Percentiles rank a stretch among this genome's conserved stretches.
Conservation (phyloP, 495 filamentous ascomycete species). For the Sabuloglossum arenarium region DNA sequence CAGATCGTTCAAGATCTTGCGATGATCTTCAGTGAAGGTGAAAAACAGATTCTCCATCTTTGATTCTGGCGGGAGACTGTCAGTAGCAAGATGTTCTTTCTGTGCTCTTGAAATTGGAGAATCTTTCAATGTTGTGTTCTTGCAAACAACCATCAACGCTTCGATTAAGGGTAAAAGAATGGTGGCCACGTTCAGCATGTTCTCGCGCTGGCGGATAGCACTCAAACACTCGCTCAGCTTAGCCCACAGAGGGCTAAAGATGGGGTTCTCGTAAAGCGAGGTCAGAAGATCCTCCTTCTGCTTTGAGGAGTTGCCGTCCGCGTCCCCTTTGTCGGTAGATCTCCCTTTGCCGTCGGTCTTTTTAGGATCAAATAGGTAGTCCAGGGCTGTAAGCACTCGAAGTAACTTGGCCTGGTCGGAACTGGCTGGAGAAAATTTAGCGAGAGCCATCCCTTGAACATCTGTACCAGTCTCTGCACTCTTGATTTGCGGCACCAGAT, state of each 20-base stretch:
- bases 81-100: constrained; percentile 45
- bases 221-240: constrained; percentile 83
- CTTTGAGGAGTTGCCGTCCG: constrained; percentile 26
- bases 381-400: constrained; percentile 81
- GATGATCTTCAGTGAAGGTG: constrained; percentile 93
- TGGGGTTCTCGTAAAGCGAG: constrained; percentile 71
- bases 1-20: constrained; percentile 94
- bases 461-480: constrained; percentile 76
- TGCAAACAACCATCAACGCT: constrained; percentile 96
- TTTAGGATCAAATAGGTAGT: constrained; percentile 77
- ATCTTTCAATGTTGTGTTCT: constrained; percentile 72
- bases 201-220: constrained; percentile 74
- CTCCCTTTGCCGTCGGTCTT: constrained; percentile 32
- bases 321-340: constrained; percentile 36
- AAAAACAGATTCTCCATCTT: constrained; percentile 87
- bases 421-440: constrained; percentile 86
- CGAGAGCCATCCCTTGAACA: constrained; percentile 79
- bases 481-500: constrained; percentile 71
- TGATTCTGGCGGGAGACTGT: constrained; percentile 60
- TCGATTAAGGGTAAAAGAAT: constrained; percentile 89
- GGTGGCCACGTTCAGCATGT: constrained; percentile 89
- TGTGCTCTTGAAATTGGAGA: constrained; percentile 20
- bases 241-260: constrained; percentile 76
- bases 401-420: constrained; percentile 92
- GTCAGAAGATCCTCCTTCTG: constrained; percentile 66